Base-by-base conservation (phyloP, 345 rosid genomes). In the Arabis hirsuta region DNA sequence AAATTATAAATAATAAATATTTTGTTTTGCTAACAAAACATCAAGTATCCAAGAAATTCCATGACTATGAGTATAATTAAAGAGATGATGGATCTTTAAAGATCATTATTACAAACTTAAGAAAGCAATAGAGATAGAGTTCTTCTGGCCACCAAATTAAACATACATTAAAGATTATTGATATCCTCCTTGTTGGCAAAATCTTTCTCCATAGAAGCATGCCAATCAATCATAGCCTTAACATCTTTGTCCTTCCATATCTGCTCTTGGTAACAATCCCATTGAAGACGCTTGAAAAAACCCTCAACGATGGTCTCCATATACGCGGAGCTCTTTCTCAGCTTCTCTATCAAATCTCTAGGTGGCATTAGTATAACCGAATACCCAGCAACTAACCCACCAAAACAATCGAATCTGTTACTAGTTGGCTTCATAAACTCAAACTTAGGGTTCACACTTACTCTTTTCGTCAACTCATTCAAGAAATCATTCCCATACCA, bases 261-360 rank as follows among this genome's bases (percentile, higher is more conserved):
- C 7, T 32, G 90, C 81, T 86, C 87, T 79, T 83, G 89, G 0
- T 84, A 84, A 5, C 68, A 84, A 42, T 84, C 87, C 94, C 94
- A 88, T 64, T 88, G 89, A 55, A 88, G 54, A 29, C 87, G 85
- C 71, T 86, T 84, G 84, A 81, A 81, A 80, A 87, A 84, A 36
- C 89, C 65, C 54, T 84, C 87, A 56, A 88, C 87, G 62, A 88
- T 86, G 41, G 87, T 84, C 1, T 88, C 83, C 87, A 88, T 84
- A 59, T 83, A 87, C 9, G 64, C 48, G 56, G 74, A 82, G 58
- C 85, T 84, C 68, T 76, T 78, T n/a, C 45, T 69, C 77, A 88
- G 75, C 59, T 82, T 84, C 62, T 86, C 89, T 1, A 74, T 77
- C 36, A 80, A 86, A 76, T 16, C 26, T 2, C 7, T 1, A 9